Conservation (phyloP, 495 filamentous ascomycete genomes). For the Penicillium argentinense region DNA sequence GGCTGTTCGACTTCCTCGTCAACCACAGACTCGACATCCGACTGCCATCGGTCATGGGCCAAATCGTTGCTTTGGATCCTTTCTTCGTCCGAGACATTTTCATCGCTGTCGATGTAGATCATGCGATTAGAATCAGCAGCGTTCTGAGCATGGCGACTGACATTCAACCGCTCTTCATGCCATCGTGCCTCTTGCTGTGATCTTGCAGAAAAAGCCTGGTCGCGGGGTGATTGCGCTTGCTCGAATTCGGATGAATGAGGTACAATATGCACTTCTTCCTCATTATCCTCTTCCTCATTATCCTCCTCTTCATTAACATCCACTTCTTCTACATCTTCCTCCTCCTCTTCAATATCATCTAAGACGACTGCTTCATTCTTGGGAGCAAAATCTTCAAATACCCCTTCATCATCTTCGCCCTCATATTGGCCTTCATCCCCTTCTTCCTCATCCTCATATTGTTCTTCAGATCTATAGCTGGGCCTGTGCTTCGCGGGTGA, state of each 20-base stretch:
- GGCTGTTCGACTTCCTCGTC: constrained; percentile 6
- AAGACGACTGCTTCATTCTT: background rate
- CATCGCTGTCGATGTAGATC: constrained; percentile 53
- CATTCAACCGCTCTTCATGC: constrained; percentile 50
- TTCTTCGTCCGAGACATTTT: constrained; percentile 16
- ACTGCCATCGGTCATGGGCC: constrained; percentile 12
- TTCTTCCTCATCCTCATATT: background rate
- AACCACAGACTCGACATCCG: constrained; percentile 19
- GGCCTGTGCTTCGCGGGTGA: background rate
- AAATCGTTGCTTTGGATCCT: background rate
- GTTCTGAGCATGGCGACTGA: constrained; percentile 50
- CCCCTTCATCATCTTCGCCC: constrained; percentile 14
- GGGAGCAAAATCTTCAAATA: too few relatives aligned
- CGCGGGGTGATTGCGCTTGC: background rate
- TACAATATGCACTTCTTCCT: constrained; percentile 7
- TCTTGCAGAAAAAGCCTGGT: background rate
- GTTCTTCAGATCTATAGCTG: background rate
- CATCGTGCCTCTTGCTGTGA: constrained; percentile 41
- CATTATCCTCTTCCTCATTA: background rate
- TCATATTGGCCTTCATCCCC: background rate
- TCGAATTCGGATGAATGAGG: constrained; percentile 3
- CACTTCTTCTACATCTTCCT: constrained; percentile 6
- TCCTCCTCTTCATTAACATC: constrained; percentile 5
- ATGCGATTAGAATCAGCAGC: constrained; percentile 44
- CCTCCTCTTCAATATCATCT: constrained; percentile 6